These are phyloP conservation scores for Chaetoceros tenuissimus DNA, from an alignment of 108 stramenopile species.

Conservation along the genomic window DNA sequence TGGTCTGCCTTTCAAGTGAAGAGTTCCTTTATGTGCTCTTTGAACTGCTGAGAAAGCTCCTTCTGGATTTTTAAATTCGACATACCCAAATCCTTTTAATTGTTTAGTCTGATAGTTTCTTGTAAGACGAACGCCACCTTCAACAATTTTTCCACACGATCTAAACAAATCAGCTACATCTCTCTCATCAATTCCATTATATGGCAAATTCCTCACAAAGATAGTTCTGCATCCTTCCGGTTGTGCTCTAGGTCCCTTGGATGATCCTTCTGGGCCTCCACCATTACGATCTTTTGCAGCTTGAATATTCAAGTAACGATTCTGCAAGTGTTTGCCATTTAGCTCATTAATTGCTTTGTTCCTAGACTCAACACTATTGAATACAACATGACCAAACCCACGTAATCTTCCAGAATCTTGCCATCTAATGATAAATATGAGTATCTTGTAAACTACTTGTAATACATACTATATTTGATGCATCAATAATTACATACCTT, in stretches of 20 bases:
- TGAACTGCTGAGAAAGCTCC: conserved; percentile 44
- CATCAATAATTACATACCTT: conserved; percentile 18
- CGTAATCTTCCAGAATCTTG: conserved; percentile 89
- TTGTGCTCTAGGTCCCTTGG: conserved; percentile 19
- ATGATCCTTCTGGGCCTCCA: too few species aligned
- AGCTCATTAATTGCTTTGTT: conserved; percentile 48
- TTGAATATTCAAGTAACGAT: conserved; percentile 73
- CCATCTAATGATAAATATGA: conserved; percentile 26
- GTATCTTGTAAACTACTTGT: background rate
- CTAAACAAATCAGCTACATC: conserved; percentile 59
- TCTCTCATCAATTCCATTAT: conserved; percentile 67
- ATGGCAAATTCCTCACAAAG: conserved; percentile 90
- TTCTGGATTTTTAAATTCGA: conserved; percentile 57
- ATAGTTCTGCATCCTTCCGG: conserved; percentile 65
- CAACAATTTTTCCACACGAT: conserved; percentile 36
- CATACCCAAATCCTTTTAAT: conserved; percentile 74
- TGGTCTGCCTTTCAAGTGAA: conserved; percentile 40
- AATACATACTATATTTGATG: background rate
- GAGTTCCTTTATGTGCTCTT: conserved; percentile 39
- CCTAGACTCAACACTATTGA: conserved; percentile 35
- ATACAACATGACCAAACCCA: conserved; percentile 92
- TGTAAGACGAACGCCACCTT: conserved; percentile 65
- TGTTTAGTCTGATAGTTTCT: conserved; percentile 46
- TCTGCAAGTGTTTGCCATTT: conserved; percentile 52
- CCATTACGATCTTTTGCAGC: conserved; percentile 46